Evolutionary conservation across 768 basidiomycete species (phyloP), one percentile per base, ranked within the genome.

Genomic region (Lentinula guzmanii): DNA sequence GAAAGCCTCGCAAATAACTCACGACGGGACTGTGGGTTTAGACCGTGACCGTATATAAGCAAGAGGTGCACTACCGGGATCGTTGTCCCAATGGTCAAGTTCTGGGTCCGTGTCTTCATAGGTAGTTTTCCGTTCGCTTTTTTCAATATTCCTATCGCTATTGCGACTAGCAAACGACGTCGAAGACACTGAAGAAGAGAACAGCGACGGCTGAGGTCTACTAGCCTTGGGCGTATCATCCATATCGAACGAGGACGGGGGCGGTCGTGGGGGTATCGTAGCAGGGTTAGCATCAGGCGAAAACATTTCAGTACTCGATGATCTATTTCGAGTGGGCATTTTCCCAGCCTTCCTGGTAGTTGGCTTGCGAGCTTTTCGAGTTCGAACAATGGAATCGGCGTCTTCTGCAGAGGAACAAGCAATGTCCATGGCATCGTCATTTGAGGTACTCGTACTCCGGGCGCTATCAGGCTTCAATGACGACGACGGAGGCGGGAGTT

Each of bases 181-280:
- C 5, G 52, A 53, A 37, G 52, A 5, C 15, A 28, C 13, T 16
- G 34, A 1, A n/a, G 52, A 11, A 37, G 52, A 13, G 24, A 53
- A 31, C 31, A 34, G 8, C 9, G 52, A 33, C 15, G 33, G 31
- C n/a, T 51, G 21, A 28, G 54, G n/a, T 48, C 43, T 21, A 28
- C 33, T 64, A 28, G 61, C 57, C 24, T 62, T 64, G 24, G 66
- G 66, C 1, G 66, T 66, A 7, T 34, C 60, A 7, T 61, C 63
- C 7, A 1, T 33, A 45, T 56, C 28, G 9, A 56, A 56, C 1
- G 55, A 43, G 11, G 55, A 56, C 39, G 8, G 10, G 3, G 41
- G 55, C 24, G 41, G 21, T 24, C 6, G 39, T 13, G 55, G 9
- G n/a, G 6, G 31, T 48, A 43, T 18, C n/a, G 46, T 9, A 50